Percentiles rank a stretch among this genome's conserved stretches.
phyloP scores from a whole-genome alignment of 2,329 filamentous ascomycete species.

The Botrytis deweyae region DNA sequence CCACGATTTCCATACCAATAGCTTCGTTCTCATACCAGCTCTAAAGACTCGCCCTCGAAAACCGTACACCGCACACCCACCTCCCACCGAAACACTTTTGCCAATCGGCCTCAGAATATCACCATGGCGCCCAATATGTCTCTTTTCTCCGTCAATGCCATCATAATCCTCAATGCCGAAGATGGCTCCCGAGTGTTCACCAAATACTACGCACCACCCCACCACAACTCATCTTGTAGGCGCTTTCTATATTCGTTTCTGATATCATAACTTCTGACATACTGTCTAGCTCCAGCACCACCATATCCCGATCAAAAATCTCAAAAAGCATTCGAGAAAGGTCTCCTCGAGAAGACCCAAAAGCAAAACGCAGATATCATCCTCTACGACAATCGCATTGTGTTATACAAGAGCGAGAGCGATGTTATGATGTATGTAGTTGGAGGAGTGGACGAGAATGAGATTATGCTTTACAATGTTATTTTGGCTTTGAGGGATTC shows the following conservation, averaged over 20 bases:
- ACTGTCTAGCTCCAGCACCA: constrained; percentile 47
- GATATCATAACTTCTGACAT: constrained; percentile 34
- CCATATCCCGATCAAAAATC: constrained; percentile 88
- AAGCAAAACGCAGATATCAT: constrained; percentile 97
- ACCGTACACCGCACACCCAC: neutral
- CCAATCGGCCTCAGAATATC: constrained; percentile 26
- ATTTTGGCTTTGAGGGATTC: constrained; percentile 88
- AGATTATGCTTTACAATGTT: constrained; percentile 93
- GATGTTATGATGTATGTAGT: constrained; percentile 97
- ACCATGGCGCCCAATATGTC: constrained; percentile 73
- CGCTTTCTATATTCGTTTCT: constrained; percentile 50
- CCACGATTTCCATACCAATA: constrained; percentile 22
- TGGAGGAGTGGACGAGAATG: constrained; percentile 89
- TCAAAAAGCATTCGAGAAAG: constrained; percentile 96
- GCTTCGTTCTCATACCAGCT: constrained; percentile 12
- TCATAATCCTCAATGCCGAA: constrained; percentile 78
- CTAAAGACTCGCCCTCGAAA: neutral
- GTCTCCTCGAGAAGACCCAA: constrained; percentile 88
- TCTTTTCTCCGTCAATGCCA: constrained; percentile 73
- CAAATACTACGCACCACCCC: constrained; percentile 83
- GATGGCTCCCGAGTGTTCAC: constrained; percentile 89
- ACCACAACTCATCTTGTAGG: constrained; percentile 44
- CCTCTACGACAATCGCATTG: constrained; percentile 92
- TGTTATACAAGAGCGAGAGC: constrained; percentile 96
- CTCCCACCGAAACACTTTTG: neutral